Base-by-base conservation (phyloP, 805 yeast species). In the Saturnispora mendoncae region DNA sequence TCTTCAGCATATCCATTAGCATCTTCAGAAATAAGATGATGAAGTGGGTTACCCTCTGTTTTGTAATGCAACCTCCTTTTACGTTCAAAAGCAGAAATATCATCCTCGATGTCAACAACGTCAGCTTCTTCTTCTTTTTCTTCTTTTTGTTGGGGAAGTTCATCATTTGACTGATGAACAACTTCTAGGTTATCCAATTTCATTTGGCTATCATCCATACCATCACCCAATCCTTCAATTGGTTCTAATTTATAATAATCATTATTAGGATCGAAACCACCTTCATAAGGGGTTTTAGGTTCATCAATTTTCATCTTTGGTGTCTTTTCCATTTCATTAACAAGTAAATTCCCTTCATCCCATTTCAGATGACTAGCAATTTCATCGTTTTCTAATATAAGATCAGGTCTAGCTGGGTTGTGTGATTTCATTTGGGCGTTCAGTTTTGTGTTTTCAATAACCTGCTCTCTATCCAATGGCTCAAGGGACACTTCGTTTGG, bases 211-310 rank as follows among this genome's bases (percentile, higher is more conserved):
- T 57, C 63, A 13, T 53, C 64, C 6, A 50, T 45, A 26, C 66
- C 69, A 28, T 55, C 44, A 35, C 38, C 10, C 3, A 67, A 69
- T 6, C 63, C 74, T 3, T 71, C 75, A 27, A 80, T 87, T 34
- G 78, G 77, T 52, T 82, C 90, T 4, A 72, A 75, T 39, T 71
- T 69, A 51, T 86, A 85, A 55, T 83, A 82, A 52, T 87, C 94
- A 25, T 84, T 85, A 40, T 73, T 68, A 43, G 92, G 88, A 53
- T 82, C 79, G 21, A 84, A 81, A 1, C 95, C 94, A 9, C 92
- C 94, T 56, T 84, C 94, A 54, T 82, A 88, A 4, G 97, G 97
- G 1, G 97, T 88, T 66, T 88, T 88, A 18, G 97, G 97, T 58
- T 88, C 97, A 55, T 85, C 94, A 33, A 88, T 85, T 52, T 79